Conservation (phyloP, 2,329 filamentous ascomycete genomes). For the Claviceps sp. region DNA sequence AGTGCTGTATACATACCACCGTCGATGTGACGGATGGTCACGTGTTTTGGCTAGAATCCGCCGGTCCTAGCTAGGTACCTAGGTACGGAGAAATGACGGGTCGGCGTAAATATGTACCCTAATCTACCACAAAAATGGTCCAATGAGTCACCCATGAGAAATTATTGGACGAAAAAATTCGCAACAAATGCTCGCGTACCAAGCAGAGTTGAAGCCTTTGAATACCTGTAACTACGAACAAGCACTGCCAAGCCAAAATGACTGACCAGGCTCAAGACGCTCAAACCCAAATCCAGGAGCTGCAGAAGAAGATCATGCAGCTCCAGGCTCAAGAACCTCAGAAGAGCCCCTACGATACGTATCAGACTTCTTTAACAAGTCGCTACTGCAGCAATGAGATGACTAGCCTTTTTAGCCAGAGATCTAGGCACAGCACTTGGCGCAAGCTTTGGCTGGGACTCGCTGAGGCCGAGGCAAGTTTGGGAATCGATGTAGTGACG, state of each 20-base stretch:
- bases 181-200: neutral
- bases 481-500: constrained; percentile 60
- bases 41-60: no score
- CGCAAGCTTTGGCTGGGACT: constrained; percentile 76
- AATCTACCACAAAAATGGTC: neutral
- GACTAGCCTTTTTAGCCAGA: constrained; percentile 66
- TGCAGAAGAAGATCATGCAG: constrained; percentile 6
- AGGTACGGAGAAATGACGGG: no score
- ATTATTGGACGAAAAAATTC: neutral
- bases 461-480: constrained; percentile 68
- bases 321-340: constrained; percentile 5
- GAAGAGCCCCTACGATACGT: constrained; percentile 16
- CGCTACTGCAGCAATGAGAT: constrained; percentile 67
- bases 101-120: no score
- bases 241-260: neutral
- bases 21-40: no score
- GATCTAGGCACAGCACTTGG: constrained; percentile 66
- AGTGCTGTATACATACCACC: no score
- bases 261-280: constrained; percentile 1
- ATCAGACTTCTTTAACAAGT: constrained; percentile 55
- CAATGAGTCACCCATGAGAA: neutral
- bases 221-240: neutral
- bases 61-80: no score
- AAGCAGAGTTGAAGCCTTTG: neutral
- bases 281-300: constrained; percentile 7